Evolutionary conservation across 1,284 basidiomycete species (phyloP), one percentile per base, ranked within the genome.

Genomic region (Cutaneotrichosporon sp.): DNA sequence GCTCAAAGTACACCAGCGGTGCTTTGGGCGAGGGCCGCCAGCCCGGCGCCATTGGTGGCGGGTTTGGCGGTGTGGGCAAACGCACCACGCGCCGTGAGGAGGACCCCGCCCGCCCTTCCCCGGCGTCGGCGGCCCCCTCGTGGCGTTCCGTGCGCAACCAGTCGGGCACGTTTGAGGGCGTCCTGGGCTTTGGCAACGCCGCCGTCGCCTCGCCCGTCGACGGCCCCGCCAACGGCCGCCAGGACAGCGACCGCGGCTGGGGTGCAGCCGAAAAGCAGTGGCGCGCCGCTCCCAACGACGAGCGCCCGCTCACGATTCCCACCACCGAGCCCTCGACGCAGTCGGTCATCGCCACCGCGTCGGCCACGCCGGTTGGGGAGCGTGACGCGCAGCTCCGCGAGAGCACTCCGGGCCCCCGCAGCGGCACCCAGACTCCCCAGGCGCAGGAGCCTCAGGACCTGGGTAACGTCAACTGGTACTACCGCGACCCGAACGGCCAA

Each of bases 401-500:
- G 27, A 50, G 57, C 56, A 64, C 62, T 20, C 57, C 69, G 14
- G 42, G 54, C 13, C 55, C 57, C 46, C 46, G 54, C 42, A 53
- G 57, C 34, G 36, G 62, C 22, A 54, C 56, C 5, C 43, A 56
- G 27, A 58, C 58, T 5, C 55, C 61, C n/a, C 57, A 60, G 2
- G 36, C 59, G n/a, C 67, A 69, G 38, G 66, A 67, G 49, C 70
- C 73, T 22, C 51, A 51, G 13, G 88, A 90, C 78, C 82, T 87
- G n/a, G 84, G 86, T 24, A 83, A 81, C 59, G 80, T 94, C 45
- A 87, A 92, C 72, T 97, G 94, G 94, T 89, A 87, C 38, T 97
- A 97, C 79, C 85, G 92, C 57, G 94, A 97, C 77, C 92, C 91
- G 16, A 87, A 88, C 65, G 92, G 93, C 33, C 87, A 90, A 67